Evolutionary conservation across 805 yeast genomes (phyloP), one percentile per base, ranked within the genome.

Genomic region (Lipomyces sp.): DNA sequence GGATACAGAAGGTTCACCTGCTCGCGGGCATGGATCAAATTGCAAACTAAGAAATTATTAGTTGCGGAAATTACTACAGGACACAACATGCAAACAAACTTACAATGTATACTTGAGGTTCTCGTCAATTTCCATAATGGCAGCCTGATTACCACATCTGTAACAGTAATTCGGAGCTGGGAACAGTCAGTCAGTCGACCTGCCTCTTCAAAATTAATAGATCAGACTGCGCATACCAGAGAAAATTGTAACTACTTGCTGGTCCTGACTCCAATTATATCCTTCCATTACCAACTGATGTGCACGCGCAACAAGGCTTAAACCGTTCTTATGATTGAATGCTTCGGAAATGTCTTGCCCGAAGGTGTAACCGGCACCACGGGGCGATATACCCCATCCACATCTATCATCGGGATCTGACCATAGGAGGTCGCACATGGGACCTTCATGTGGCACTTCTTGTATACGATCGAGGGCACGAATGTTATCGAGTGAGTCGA

Each of bases 231-330:
- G 50, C 65, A 32, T 42, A 65, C 69, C 61, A 4, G 92, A 87
- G 97, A 98, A 95, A 8, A 95, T 98, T 0, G 99, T 95, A 8
- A 93, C 97, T 66, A 95, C 82, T 13, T 90, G 89, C 42, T 89
- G 91, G 72, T 89, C 87, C 76, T 93, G 96, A 85, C 91, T 85
- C 80, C 94, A 98, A 74, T 91, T 86, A 77, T 87, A 93, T 66
- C 98, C 98, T 77, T 92, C 98, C 97, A 93, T 93, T n/a, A 92
- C 97, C 77, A 92, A 84, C 80, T 92, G 98, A 82, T 92, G 98
- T 8, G 97, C 97, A 80, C 98, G 86, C 34, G 98, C 97, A 70
- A 93, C 89, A 69, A 93, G 81, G 61, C 90, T 84, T 71, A 93
- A 82, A 71, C 89, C 92, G 77, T 93, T 93, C 24, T 92, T 88